Conservation (phyloP, 2,329 filamentous ascomycete genomes). For the Westerdykella aurantiaca region DNA sequence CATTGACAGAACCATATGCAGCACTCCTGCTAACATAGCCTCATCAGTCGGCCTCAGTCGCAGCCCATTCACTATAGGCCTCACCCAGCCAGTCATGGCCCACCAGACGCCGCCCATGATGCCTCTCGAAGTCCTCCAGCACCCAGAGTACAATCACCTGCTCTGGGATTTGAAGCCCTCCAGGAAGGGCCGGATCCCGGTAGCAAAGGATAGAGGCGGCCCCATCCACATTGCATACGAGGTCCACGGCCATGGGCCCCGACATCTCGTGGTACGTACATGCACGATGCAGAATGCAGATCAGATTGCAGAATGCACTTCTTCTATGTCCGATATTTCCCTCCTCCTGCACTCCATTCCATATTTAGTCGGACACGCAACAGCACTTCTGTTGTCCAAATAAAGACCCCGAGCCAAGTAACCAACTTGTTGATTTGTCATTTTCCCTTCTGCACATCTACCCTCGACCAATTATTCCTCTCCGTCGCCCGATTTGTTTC, state of each 20-base stretch:
- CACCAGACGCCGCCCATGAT: constrained; percentile 36
- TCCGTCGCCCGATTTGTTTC: constrained; percentile 22
- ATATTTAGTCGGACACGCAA: too few relatives aligned
- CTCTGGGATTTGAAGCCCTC: constrained; percentile 66
- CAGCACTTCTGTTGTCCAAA: too few relatives aligned
- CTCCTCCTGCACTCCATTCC: too few relatives aligned
- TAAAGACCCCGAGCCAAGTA: not conserved
- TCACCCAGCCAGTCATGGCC: constrained; percentile 2
- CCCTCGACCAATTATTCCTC: constrained; percentile 8
- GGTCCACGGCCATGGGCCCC: constrained; percentile 68
- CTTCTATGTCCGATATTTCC: too few relatives aligned
- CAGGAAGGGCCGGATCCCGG: constrained; percentile 54
- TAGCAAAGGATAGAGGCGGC: constrained; percentile 66
- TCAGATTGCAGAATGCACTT: too few relatives aligned
- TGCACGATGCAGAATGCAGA: too few relatives aligned
- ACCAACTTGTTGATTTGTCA: constrained; percentile 19
- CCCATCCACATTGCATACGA: constrained; percentile 74
- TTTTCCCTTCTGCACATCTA: not conserved
- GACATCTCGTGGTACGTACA: constrained; percentile 62
- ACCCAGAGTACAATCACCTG: constrained; percentile 61
- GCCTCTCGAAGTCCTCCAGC: constrained; percentile 54
- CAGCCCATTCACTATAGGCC: not conserved
- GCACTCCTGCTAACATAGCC: not conserved
- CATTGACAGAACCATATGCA: not conserved
- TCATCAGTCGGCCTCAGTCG: too few relatives aligned